Evolutionary conservation across 2,329 filamentous ascomycete genomes (phyloP), one percentile per base, ranked within the genome.

Genomic region (Pyrenophora seminiperda): DNA sequence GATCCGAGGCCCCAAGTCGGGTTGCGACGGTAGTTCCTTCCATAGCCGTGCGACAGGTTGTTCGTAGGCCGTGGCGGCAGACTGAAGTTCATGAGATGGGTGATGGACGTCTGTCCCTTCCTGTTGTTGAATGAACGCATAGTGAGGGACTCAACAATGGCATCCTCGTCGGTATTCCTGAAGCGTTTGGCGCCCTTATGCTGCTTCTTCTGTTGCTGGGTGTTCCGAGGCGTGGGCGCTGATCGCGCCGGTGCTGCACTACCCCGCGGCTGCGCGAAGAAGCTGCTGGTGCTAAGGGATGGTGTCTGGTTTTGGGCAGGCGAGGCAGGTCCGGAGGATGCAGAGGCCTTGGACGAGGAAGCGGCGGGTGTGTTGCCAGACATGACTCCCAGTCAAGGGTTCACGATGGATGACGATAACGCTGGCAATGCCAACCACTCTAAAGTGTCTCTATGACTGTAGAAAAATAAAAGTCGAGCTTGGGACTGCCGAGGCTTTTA

Each of bases 21-120:
- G 71, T 90, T 88, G 45, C 89, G 82, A 49, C 89, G 84, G 63
- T 69, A 67, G 40, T 66, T 66, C 44, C 76, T 70, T 13, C 83
- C 81, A 29, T 84, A 80, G 53, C 83, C 79, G 58, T 80, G 73
- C 47, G 80, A 76, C 44, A 79, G 78, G 59, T 79, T 76, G 48
- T 81, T 81, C 53, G 86, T 83, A 17, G 88, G 87, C 39, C 90
- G 84, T 33, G 89, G 86, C 17, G 92, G 89, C 15, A 91, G 79
- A 36, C 89, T 86, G 74, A 97, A 96, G 77, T 93, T 93, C 81
- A 99, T 89, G 49, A 99, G 78, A 74, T 99, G 94, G 32, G 94
- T 97, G 70, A 99, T 99, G 66, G 90, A 96, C 45, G 91, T 97
- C 75, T 97, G 93, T 45, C 94, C 94, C 65, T 94, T 90, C 51